Conservation (phyloP, 805 yeast species). For the Isabelozyma rhagii region DNA sequence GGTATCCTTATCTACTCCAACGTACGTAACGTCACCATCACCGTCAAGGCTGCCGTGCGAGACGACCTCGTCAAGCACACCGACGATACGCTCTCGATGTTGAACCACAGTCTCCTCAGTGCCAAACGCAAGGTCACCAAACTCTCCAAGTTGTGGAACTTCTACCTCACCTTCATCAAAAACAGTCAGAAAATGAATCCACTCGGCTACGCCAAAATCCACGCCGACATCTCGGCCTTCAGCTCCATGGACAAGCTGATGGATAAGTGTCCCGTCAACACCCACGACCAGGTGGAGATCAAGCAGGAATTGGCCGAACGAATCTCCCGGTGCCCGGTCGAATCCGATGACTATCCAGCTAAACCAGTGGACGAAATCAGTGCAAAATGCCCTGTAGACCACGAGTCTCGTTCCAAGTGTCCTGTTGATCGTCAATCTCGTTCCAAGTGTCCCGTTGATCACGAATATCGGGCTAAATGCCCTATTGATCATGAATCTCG, state of each 20-base stretch:
- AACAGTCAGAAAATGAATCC: constrained; percentile 24
- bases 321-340: not conserved
- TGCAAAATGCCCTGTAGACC: not conserved
- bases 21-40: not conserved
- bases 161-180: constrained; percentile 35
- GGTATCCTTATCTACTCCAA: not conserved
- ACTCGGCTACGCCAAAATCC: constrained; percentile 29
- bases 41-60: not conserved
- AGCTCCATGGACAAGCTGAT: constrained; percentile 9
- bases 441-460: constrained; percentile 3
- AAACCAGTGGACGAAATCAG: not conserved
- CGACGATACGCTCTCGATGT: constrained; percentile 2
- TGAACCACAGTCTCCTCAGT: constrained; percentile 7
- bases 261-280: constrained; percentile 14
- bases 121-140: constrained; percentile 13
- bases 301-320: constrained; percentile 1
- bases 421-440: not conserved
- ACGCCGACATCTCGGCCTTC: constrained; percentile 27
- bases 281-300: not conserved
- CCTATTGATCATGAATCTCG: constrained; percentile 4
- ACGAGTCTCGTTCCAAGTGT: too few species aligned
- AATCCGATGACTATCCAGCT: not conserved
- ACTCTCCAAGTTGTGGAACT: constrained; percentile 35
- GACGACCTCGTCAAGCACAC: not conserved
- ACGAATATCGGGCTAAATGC: not conserved